phyloP scores from a whole-genome alignment of 495 filamentous ascomycete species.

The Neurospora sp. region DNA sequence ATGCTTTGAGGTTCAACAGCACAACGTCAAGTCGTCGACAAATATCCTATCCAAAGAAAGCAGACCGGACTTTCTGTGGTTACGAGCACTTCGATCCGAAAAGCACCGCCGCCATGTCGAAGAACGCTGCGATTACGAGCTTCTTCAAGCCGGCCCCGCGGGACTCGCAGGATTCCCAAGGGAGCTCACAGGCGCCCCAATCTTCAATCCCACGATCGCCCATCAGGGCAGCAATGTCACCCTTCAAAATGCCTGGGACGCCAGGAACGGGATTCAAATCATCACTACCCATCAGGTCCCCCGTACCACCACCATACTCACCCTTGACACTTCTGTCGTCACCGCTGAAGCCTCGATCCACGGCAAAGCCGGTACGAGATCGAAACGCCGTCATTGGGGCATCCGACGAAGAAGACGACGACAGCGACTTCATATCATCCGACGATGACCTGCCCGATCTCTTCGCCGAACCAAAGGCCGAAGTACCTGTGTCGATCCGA shows the following conservation, averaged over 20 bases:
- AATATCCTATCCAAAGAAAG: not conserved
- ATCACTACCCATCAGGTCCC: constrained; percentile 3
- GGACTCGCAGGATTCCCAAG: not conserved
- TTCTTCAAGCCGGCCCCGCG: constrained; percentile 19
- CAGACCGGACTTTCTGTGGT: not conserved
- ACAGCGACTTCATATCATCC: constrained; percentile 9
- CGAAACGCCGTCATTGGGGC: constrained; percentile 44
- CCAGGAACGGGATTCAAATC: constrained; percentile 5
- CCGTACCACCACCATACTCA: constrained; percentile 5
- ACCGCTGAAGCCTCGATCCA: constrained; percentile 13
- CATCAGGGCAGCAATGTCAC: not conserved
- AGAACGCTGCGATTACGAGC: constrained; percentile 22
- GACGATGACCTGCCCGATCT: constrained; percentile 14
- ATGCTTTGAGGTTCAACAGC: not conserved
- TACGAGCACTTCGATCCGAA: not conserved
- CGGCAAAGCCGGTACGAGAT: constrained; percentile 11
- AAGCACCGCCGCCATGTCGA: not conserved
- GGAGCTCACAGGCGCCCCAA: not conserved
- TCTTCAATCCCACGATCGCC: not conserved
- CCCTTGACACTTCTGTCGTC: constrained; percentile 15
- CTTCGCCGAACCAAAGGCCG: constrained; percentile 7
- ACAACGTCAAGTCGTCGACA: not conserved
- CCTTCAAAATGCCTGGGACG: not conserved
- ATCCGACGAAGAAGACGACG: constrained; percentile 52
- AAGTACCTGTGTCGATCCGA: not conserved